Conservation (phyloP, 108 stramenopile genomes). For the Mediolabrus comicus region DNA sequence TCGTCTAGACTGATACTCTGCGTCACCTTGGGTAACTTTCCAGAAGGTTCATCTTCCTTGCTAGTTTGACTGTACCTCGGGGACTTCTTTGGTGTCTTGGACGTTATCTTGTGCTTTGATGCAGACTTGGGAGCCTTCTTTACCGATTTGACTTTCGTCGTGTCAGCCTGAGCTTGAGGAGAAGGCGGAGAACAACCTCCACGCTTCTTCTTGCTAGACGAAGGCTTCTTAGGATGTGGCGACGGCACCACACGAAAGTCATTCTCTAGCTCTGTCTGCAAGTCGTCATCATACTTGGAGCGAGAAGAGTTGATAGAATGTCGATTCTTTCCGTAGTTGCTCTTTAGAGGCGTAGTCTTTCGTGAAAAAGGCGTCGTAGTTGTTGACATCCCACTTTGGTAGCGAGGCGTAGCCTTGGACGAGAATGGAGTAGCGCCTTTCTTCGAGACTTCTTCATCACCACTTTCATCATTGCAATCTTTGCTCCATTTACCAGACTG, state of each 20-base stretch:
- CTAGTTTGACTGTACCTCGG: not conserved
- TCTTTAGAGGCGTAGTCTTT: slow-evolving; percentile 17
- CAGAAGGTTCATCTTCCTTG: not conserved
- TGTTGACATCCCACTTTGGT: slow-evolving; percentile 1
- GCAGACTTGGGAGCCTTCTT: not conserved
- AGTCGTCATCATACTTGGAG: not conserved
- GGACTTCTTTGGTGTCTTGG: not conserved
- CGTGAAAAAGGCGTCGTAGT: slow-evolving; percentile 17
- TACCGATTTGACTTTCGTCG: not conserved
- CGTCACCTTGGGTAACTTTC: not conserved
- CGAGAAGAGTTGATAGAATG: not conserved
- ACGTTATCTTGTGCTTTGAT: not conserved
- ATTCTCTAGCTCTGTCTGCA: not conserved
- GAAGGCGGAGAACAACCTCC: not conserved
- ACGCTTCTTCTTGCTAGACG: not conserved
- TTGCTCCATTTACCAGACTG: not conserved
- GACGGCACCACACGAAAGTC: not conserved
- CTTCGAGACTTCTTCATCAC: not conserved
- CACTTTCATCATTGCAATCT: not conserved
- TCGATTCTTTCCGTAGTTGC: slow-evolving; percentile 16
- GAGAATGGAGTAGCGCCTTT: slow-evolving; percentile 1
- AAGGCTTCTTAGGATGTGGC: not conserved
- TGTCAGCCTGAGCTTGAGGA: not conserved
- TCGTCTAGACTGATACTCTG: not conserved
- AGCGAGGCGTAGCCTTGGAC: not conserved